Evolutionary conservation across 345 rosid genomes (phyloP), one percentile per base, ranked within the genome.

Genomic region (Pistacia atlantica): DNA sequence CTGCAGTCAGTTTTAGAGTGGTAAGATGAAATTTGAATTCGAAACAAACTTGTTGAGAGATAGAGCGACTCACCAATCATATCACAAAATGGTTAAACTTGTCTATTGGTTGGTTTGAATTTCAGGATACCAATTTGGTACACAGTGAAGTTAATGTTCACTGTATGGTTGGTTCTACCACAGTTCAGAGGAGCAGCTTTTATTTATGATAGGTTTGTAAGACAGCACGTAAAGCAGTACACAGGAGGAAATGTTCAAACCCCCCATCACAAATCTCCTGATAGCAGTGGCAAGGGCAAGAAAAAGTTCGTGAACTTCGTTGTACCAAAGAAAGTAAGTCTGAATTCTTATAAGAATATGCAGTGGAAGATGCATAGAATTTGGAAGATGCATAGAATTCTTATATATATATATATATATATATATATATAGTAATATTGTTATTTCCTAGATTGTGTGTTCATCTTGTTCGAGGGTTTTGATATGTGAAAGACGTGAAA

Each of bases 91-190:
- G 6, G 46, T 42, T 31, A 31, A 31, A 1, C 33, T 63, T 70
- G 11, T 10, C 33, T 42, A 11, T 25, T 37, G 22, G 55, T 14
- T 12, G 55, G 56, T 28, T 16, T 52, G 33, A 49, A 9, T 73
- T 67, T 48, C 33, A 93, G 98, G 98, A 86, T 94, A 58, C 97
- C 98, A 0, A 82, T 92, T 22, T 94, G 98, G 97, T 92, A 92
- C 77, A 76, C 91, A 0, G 81, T 74, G 86, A 94, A 94, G 83
- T 59, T 94, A 61, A 65, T 84, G 66, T 67, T 92, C 0, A 86
- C 75, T 68, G 86, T 90, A n/a, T 94, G 98, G 98, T 80, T 94
- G 80, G 98, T 89, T 31, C 72, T 86, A 11, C 98, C 98, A 1
- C 91, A 82, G 65, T 87, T 83, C 72, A 84, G 86, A 84, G 98